Conservation (phyloP, 2,329 filamentous ascomycete species). For the Aureobasidium lini region DNA sequence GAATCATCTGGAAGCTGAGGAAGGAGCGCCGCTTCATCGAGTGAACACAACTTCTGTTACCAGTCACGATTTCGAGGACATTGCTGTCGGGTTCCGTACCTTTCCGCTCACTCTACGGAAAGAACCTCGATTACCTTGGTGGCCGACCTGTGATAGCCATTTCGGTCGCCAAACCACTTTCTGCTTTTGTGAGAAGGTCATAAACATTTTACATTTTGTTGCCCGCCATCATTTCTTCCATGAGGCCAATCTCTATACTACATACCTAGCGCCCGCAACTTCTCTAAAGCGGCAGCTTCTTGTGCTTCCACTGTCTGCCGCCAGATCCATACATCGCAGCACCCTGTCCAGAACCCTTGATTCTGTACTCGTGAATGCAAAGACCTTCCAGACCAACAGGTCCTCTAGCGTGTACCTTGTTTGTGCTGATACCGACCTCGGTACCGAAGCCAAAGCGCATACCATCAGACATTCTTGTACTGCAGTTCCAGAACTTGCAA, state of each 20-base stretch:
- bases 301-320: constrained; percentile 51
- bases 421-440: constrained; percentile 96
- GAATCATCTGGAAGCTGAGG: too few relatives aligned
- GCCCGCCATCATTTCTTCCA: not conserved
- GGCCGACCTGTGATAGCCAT: too few relatives aligned
- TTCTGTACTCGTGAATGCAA: constrained; percentile 95
- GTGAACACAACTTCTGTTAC: too few relatives aligned
- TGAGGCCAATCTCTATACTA: not conserved
- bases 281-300: constrained; percentile 34
- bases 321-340: constrained; percentile 62
- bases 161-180: not conserved
- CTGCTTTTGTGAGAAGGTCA: not conserved
- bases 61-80: too few relatives aligned
- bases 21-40: too few relatives aligned
- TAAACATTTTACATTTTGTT: not conserved
- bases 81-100: too few relatives aligned
- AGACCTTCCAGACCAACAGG: constrained; percentile 90
- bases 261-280: not conserved
- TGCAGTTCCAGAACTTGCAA: constrained; percentile 95
- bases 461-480: constrained; percentile 87
- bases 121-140: too few relatives aligned
- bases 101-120: too few relatives aligned
- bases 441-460: constrained; percentile 98
- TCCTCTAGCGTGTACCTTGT: constrained; percentile 92
- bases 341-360: constrained; percentile 76